Evolutionary conservation across 2,329 filamentous ascomycete genomes (phyloP), one percentile per base, ranked within the genome.

Genomic region (Exophiala bonariae): DNA sequence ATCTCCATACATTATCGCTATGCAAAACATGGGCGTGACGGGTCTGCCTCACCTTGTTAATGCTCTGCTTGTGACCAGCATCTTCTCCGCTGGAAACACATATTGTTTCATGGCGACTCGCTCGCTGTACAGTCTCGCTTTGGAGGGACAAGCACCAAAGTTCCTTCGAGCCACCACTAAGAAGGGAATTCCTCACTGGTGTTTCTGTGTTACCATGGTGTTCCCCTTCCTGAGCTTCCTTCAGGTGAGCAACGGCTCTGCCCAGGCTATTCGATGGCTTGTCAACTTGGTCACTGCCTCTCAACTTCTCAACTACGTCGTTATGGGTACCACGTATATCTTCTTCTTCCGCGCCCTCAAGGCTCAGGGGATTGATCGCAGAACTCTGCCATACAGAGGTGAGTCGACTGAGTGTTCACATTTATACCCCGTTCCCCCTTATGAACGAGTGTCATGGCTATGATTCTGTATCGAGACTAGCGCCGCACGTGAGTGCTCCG

Each of bases 171-270:
- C 64, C 6, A 85, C 80, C 61, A 83, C 77, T 4, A 74, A 69
- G 37, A 70, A 67, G 11, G 85, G 85, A 32, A 81, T 91, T 0
- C 87, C 87, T 0, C 76, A 87, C 56, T 86, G 83, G 63, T 86
- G 82, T 58, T 84, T 90, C 28, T 49, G 66, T 1, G 66, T 81
- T 14, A 82, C 85, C 1, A 75, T 87, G 40, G 65, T 77, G 2
- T 81, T 91, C 55, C 79, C 83, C 2, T 70, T 87, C 11, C 71
- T 92, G 2, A 79, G 83, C 7, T 66, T 41, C n/a, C 38, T 63
- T 41, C 56, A 64, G 50, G 64, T 61, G 1, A 63, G 82, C 1
- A 70, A 88, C 14, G 77, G 80, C 56, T 76, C 85, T 3, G 73
- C 80, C 17, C 75, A 73, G 0, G 86, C 89, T 1, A 72, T 89